A percentile compares a stretch with the other conserved stretches of the same genome.
Evolutionary conservation across 2,329 filamentous ascomycete genomes (phyloP).

Genomic region (Colletotrichum paranaense): DNA sequence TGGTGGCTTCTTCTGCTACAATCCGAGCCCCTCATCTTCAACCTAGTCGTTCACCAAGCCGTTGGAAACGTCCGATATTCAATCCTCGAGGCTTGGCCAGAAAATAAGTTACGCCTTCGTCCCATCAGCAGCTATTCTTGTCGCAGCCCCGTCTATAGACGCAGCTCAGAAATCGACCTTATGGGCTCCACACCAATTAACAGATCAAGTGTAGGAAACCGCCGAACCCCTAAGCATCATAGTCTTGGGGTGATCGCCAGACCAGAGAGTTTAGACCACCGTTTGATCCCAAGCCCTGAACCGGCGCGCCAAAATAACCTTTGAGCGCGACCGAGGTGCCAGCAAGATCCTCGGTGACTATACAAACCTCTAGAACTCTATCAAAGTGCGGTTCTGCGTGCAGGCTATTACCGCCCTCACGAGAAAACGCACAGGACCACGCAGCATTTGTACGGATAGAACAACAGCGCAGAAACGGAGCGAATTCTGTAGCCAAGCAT

Average conservation of each 20-base stretch:
- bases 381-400: neutral
- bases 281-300: conserved; percentile 30
- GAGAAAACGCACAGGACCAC: neutral
- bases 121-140: conserved; percentile 30
- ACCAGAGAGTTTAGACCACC: conserved; percentile 28
- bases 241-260: conserved; percentile 15
- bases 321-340: conserved; percentile 13
- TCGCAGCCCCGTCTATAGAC: conserved; percentile 9
- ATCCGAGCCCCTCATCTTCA: neutral
- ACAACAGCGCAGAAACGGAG: neutral
- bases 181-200: conserved; percentile 4
- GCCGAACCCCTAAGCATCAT: conserved; percentile 24
- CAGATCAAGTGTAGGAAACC: conserved; percentile 28
- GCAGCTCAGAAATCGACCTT: conserved; percentile 13
- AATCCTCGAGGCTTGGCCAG: neutral
- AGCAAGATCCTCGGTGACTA: conserved; percentile 21
- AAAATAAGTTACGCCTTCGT: conserved; percentile 19
- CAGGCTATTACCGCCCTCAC: neutral
- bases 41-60: conserved; percentile 4
- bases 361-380: neutral
- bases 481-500: neutral
- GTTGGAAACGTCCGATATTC: conserved; percentile 6
- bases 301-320: conserved; percentile 18
- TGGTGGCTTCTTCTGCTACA: neutral
- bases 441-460: neutral